A percentile compares a stretch with the other conserved stretches of the same genome.
phyloP scores from a whole-genome alignment of 139 green algal genomes.

The Chlamydomonas schloesseri region DNA sequence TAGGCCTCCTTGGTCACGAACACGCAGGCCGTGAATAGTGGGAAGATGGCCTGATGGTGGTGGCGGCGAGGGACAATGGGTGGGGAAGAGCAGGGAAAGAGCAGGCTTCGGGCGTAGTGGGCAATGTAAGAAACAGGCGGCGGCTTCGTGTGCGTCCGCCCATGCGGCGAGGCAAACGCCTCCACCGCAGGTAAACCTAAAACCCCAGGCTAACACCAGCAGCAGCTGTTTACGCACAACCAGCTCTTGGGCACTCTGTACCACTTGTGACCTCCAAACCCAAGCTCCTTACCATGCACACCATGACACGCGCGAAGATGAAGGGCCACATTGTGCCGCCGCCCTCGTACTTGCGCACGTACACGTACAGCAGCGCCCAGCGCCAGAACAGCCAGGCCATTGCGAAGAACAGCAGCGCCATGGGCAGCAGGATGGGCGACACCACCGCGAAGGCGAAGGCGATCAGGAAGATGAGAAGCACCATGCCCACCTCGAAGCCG shows the following conservation, averaged over 20 bases:
- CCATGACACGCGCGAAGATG: constrained; percentile 62
- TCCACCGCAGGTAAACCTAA: too few species aligned
- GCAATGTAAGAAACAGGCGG: too few species aligned
- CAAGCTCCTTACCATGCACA: constrained; percentile 43
- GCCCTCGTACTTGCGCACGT: constrained; percentile 72
- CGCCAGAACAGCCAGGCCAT: constrained; percentile 55
- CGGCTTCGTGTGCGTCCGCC: too few species aligned
- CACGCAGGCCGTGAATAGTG: constrained; percentile 77
- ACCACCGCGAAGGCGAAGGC: constrained; percentile 66
- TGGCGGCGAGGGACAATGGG: too few species aligned
- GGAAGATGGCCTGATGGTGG: constrained; percentile 19
- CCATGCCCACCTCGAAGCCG: constrained; percentile 62
- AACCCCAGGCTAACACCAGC: too few species aligned
- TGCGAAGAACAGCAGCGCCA: constrained; percentile 70
- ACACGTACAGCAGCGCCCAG: constrained; percentile 66
- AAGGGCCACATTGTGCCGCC: constrained; percentile 73
- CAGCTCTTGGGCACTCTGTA: too few species aligned
- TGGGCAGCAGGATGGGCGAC: constrained; percentile 75
- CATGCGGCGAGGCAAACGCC: too few species aligned
- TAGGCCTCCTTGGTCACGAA: constrained; percentile 76
- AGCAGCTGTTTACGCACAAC: too few species aligned
- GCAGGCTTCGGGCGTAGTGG: too few species aligned
- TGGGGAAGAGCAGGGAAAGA: too few species aligned
- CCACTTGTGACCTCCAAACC: too few species aligned
- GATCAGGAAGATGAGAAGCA: constrained; percentile 71